Evolutionary conservation across 192 early-diverging fungal species (phyloP), one percentile per base, ranked within the genome.

Genomic region (Lunasporangiospora selenospora): DNA sequence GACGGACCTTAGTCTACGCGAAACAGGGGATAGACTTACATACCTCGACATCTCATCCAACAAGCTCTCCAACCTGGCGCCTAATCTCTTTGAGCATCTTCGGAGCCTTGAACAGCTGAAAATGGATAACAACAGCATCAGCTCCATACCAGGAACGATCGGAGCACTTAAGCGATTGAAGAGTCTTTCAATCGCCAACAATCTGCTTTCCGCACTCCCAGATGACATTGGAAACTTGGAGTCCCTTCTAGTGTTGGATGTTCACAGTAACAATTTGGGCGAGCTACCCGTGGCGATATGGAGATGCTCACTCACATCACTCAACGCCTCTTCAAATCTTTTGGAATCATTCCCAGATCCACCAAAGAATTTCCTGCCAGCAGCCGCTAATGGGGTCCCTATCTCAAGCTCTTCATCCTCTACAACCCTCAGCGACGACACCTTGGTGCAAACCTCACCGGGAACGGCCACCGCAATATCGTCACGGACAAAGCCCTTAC

Each of bases 291-390:
- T 83, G 12, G 89, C 92, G 57, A 89, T 94, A 16, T 94, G 92
- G 92, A 59, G 82, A 34, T 92, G 91, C 67, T 83, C 79, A 19
- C 82, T 96, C 19, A 73, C 75, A 33, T 59, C 77, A 11, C 75
- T 96, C n/a, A 96, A 95, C 49, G 83, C 83, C 26, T 91, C 88
- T 2, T 93, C 91, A 18, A 96, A 96, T 51, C 59, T 91, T 36
- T 75, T 96, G 8, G 92, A 90, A 59, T 70, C 77, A 29, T 95
- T 96, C 79, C 93, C 92, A 19, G 83, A 87, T 36, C 92, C 92
- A 15, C 78, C 58, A 27, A 59, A 51, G 31, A 43, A 44, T 24
- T 12, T 50, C 3, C 34, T 34, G 30, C 16, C 19, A 15, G 52
- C 43, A n/a, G 6, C 19, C 29, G 32, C 29, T 27, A 58, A 46